Evolutionary conservation across 2,329 filamentous ascomycete genomes (phyloP).

Genomic region (Neofusicoccum ribis): DNA sequence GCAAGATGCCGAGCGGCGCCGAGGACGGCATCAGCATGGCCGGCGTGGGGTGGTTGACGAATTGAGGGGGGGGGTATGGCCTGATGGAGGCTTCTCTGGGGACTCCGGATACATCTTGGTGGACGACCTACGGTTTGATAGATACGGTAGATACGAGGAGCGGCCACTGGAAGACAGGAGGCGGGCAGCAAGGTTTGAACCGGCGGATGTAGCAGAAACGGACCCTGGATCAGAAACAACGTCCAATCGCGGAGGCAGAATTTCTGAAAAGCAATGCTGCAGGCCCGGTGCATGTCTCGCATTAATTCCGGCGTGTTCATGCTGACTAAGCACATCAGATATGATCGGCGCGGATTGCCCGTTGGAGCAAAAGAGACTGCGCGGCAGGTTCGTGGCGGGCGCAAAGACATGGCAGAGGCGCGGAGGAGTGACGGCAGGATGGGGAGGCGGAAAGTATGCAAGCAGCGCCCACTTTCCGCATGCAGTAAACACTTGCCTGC

Average conservation of each 20-base stretch:
- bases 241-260: too few species aligned
- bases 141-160: too few species aligned
- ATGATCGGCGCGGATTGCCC: neutral
- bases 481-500: neutral
- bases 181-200: too few species aligned
- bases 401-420: neutral
- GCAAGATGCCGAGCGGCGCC: conserved; percentile 6
- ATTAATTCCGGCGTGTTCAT: too few species aligned
- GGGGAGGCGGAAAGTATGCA: neutral
- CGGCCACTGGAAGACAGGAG: too few species aligned
- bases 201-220: too few species aligned
- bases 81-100: neutral
- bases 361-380: neutral
- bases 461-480: neutral
- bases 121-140: too few species aligned
- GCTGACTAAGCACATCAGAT: too few species aligned
- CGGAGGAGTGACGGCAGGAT: neutral
- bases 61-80: neutral
- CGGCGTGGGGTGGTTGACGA: neutral
- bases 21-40: neutral
- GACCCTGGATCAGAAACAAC: too few species aligned
- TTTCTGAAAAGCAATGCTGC: too few species aligned
- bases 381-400: neutral
- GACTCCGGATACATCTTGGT: too few species aligned
- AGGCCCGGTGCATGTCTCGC: too few species aligned